Conservation (phyloP, 2,329 filamentous ascomycete genomes). For the Chrysoporthe deuterocubensis region DNA sequence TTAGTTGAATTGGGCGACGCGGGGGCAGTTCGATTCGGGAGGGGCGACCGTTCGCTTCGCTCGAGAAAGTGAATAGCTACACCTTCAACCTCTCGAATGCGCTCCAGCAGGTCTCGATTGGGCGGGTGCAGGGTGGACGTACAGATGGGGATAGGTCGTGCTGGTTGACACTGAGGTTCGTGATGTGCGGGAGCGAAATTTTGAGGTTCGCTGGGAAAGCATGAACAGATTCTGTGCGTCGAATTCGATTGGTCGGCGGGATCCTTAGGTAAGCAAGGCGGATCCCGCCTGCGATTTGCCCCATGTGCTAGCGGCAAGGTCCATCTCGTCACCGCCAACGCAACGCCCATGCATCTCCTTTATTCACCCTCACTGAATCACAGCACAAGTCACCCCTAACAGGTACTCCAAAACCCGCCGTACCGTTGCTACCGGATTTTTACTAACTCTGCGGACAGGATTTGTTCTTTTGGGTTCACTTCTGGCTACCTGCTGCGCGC, state of each 20-base stretch:
- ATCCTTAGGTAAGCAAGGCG: slow-evolving; percentile 1
- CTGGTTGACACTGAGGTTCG: slow-evolving; percentile 17
- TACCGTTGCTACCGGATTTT: background rate
- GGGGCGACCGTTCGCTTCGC: background rate
- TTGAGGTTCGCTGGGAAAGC: slow-evolving; percentile 11
- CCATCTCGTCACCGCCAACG: slow-evolving; percentile 12
- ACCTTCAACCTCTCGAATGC: slow-evolving; percentile 9
- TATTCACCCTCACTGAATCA: background rate
- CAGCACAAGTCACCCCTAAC: background rate
- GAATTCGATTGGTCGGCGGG: background rate
- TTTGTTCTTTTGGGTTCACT: background rate
- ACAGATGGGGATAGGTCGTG: slow-evolving; percentile 27
- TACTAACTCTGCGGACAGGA: slow-evolving; percentile 19
- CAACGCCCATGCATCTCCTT: slow-evolving; percentile 13
- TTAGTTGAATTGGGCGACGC: slow-evolving; percentile 18
- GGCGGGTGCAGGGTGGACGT: slow-evolving; percentile 22
- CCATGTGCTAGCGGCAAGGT: slow-evolving; percentile 12
- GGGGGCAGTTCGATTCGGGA: background rate
- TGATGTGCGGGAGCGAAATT: slow-evolving; percentile 13
- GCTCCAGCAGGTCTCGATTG: slow-evolving; percentile 7
- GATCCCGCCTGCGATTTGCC: background rate
- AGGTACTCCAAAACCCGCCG: slow-evolving; percentile 8
- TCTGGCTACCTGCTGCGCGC: background rate
- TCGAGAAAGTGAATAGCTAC: slow-evolving; percentile 6
- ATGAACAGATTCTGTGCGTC: slow-evolving; percentile 14